phyloP scores from a whole-genome alignment of 202 grass and related monocot species.

The Eragrostis tef region DNA sequence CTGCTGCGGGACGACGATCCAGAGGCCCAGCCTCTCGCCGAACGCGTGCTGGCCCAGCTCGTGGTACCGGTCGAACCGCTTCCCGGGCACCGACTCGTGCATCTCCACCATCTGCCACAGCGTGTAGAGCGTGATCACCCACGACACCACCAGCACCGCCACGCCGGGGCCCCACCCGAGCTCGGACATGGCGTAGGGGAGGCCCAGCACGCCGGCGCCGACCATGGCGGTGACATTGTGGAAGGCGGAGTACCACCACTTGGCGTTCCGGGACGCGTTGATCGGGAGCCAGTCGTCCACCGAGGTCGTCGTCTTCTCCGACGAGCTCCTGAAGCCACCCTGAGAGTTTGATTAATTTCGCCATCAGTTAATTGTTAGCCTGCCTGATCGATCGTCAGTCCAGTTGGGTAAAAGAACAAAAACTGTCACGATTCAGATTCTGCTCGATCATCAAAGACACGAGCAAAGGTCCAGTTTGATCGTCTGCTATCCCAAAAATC shows the following conservation, averaged over 20 bases:
- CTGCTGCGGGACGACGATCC: conserved; percentile 91
- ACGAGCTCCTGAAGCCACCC: neutral
- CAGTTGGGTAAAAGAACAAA: too few relatives aligned
- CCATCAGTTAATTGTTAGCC: neutral
- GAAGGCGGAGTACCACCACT: conserved; percentile 96
- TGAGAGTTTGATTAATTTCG: neutral
- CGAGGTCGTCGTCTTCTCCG: conserved; percentile 32
- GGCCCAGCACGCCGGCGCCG: conserved; percentile 81
- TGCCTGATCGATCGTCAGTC: too few relatives aligned
- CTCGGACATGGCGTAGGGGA: conserved; percentile 85
- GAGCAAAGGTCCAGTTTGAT: too few relatives aligned
- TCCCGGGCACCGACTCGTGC: conserved; percentile 86
- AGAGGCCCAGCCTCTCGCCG: conserved; percentile 72
- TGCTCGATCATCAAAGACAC: too few relatives aligned
- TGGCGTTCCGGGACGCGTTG: conserved; percentile 74
- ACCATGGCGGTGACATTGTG: conserved; percentile 99
- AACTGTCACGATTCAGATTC: too few relatives aligned
- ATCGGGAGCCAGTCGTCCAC: conserved; percentile 80
- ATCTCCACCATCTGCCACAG: conserved; percentile 96
- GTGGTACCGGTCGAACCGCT: conserved; percentile 81
- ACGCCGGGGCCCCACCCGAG: conserved; percentile 86
- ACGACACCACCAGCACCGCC: conserved; percentile 69
- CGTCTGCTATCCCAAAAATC: too few relatives aligned
- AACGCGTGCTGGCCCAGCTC: conserved; percentile 91
- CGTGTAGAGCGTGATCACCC: conserved; percentile 87